Base-by-base conservation (phyloP, 305 asterid genomes). In the Fraxinus dipetala region DNA sequence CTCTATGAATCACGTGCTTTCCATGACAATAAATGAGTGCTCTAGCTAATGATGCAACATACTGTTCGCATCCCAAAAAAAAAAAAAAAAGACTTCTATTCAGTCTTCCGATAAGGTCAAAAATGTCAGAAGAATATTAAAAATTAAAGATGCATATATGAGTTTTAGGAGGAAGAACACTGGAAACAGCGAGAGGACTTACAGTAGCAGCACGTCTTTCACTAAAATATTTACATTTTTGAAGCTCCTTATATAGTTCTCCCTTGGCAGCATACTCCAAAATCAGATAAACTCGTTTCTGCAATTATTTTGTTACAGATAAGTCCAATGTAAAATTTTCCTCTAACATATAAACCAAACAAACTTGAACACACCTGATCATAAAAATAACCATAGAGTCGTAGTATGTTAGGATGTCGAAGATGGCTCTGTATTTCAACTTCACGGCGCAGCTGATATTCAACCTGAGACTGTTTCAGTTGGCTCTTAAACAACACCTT, bases 341-440 rank as follows among this genome's bases (percentile, higher is more conserved):
- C 30, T 67, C 54, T 26, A 67, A 45, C 22, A 24, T 32, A 81
- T 35, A 36, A 14, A 79, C 36, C 65, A 75, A 14, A 56, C 77
- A 82, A 80, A 79, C n/a, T 16, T 30, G 32, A 63, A 6, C 63
- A 35, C 89, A 86, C 99, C 96, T 94, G 97, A 84, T 96, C 99
- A 77, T 96, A 94, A 79, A 96, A 96, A 85, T 94, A 96, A 28
- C 99, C 99, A 69, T 96, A 96, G 22, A 96, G 93, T 30, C 98
- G 88, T 54, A 96, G 88, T 82, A 96, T 93, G 90, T 96, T 96
- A 40, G 99, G 95, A 87, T 96, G 99, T 61, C 98, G 90, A 83
- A 96, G 97, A 87, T 94, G 98, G 84, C 97, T 94, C 85, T 96
- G 99, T 78, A 96, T 96, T 84, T 96, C 99, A 82, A 96, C 98